Evolutionary conservation across 306 rosid species (phyloP), one percentile per base, ranked within the genome.

Genomic region (Hippophae tibetana): DNA sequence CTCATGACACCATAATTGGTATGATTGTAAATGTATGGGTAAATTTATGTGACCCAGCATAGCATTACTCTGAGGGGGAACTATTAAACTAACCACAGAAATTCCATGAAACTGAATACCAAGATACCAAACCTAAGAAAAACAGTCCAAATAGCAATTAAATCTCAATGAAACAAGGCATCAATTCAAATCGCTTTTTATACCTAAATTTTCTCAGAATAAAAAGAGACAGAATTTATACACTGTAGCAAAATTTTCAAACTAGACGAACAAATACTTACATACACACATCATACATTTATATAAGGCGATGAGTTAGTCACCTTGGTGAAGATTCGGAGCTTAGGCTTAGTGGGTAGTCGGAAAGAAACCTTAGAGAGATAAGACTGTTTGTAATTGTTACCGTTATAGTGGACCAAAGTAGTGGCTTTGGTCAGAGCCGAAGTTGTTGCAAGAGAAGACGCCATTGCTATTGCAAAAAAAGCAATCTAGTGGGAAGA

Each of bases 251-350:
- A 31, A 31, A 4, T 31, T 31, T 31, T 23, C 53, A 49, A 6
- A 49, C 18, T 13, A 49, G 14, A 49, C 7, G 6, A 11, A 4
- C n/a, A 49, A 49, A 23, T 13, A 46, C 7, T 47, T 5, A 56
- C 12, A 51, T 41, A 41, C 40, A 14, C 0, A 14, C 13, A 38
- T 23, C 31, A 8, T 45, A 11, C 11, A 52, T 18, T 47, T 3
- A 55, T 52, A 54, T n/a, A n/a, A 38, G 44, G 13, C 45, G 43
- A 3, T n/a, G 49, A 61, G 31, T 6, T 31, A n/a, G 26, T 46
- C 63, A 86, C 95, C 95, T 82, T 72, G 71, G 73, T 53, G 70
- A 69, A 65, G 70, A 73, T 56, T 10, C 76, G 79, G 50, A 84
- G 78, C 56, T 50, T 75, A 65, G 82, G 74, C 58, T 69, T 75